Evolutionary conservation across 768 basidiomycete species (phyloP).

Genomic region (Panaeolus cyanescens): DNA sequence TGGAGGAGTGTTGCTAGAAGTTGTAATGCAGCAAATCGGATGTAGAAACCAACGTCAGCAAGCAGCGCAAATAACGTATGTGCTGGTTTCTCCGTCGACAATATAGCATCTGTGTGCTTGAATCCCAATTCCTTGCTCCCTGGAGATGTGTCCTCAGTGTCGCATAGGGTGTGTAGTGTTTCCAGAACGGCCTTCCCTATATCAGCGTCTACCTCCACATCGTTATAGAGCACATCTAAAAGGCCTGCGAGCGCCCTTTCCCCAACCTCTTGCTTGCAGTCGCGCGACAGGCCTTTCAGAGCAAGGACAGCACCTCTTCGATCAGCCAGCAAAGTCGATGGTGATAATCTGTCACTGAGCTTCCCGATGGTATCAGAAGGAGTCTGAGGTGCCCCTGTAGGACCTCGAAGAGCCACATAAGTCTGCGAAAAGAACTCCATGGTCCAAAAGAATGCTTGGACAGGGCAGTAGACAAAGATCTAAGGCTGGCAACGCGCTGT

Average conservation of each 20-base stretch:
- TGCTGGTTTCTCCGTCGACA: constrained; percentile 68
- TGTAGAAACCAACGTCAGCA: constrained; percentile 78
- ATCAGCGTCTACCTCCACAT: constrained; percentile 89
- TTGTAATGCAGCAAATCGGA: constrained; percentile 83
- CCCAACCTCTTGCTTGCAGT: constrained; percentile 90
- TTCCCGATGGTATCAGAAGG: constrained; percentile 83
- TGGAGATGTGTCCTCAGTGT: constrained; percentile 57
- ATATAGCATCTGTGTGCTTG: constrained; percentile 79
- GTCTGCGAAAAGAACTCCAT: constrained; percentile 90
- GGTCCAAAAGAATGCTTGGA: neutral
- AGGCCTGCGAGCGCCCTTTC: constrained; percentile 75
- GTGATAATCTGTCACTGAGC: constrained; percentile 87
- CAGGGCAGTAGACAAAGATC: neutral
- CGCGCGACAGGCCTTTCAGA: constrained; percentile 89
- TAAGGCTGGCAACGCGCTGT: neutral
- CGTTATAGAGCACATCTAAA: constrained; percentile 79
- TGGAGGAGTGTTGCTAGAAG: constrained; percentile 77
- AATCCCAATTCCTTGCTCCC: constrained; percentile 72
- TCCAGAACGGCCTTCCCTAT: constrained; percentile 92
- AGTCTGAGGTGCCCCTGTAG: constrained; percentile 81
- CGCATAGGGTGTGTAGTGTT: constrained; percentile 84
- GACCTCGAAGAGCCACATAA: constrained; percentile 83
- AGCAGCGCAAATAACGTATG: constrained; percentile 81
- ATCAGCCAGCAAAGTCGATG: constrained; percentile 88
- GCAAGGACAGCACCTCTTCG: constrained; percentile 91